Evolutionary conservation across 805 yeast genomes (phyloP), one percentile per base, ranked within the genome.

Genomic region (Blastobotrys muscicola): DNA sequence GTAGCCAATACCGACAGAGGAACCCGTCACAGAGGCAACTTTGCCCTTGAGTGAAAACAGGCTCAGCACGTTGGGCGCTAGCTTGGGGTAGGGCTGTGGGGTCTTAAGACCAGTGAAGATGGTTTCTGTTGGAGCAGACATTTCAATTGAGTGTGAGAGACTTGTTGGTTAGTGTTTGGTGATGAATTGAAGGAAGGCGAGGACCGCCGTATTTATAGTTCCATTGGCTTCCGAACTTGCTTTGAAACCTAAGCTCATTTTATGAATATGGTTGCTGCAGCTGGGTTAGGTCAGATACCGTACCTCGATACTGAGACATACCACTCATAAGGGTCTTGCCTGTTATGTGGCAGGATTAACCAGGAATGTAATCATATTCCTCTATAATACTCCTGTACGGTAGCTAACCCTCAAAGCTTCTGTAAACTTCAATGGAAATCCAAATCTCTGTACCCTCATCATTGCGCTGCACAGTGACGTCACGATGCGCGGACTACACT

Each of bases 21-120:
- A 83, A 38, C 95, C 95, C n/a, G 94, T 82, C 46, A 85, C 75
- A 3, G 84, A 76, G 23, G 94, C 92, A 10, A 80, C 81, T 63
- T 83, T 85, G 23, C 92, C 94, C 64, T 80, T 80, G 47, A 85
- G 71, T 3, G 85, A 79, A 63, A 85, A 84, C 50, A 82, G 68
- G 49, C 82, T 89, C 49, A 80, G 64, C 31, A 80, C 78, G 56
- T 70, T 63, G 42, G 65, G 61, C 26, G 76, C 64, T 33, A 76
- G 62, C 47, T 64, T 59, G 39, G 87, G 87, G 11, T 68, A 66
- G 39, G 71, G 66, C 42, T 65, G 64, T 44, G 86, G 85, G 14
- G 71, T 68, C 30, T 55, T 52, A 36, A 61, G 50, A 8, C 61
- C 67, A 30, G 67, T 61, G 48, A 54, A 46, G 40, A 52, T 42